phyloP scores from a whole-genome alignment of 352 stramenopile genomes.

The Globisporangium sylvaticum region DNA sequence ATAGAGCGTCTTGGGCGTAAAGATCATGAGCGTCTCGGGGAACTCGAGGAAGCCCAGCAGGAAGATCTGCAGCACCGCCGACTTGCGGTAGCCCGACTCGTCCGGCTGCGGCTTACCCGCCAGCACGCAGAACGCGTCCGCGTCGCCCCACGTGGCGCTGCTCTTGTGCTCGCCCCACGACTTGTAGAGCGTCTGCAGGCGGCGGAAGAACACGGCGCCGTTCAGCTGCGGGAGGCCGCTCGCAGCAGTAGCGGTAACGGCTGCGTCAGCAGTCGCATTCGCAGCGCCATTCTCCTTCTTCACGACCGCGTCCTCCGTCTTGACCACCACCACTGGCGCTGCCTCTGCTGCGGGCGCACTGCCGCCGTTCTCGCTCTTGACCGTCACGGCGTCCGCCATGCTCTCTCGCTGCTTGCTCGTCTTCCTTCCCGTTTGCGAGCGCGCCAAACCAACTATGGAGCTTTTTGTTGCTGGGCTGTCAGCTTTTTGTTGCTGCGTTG shows the following conservation, averaged over 20 bases:
- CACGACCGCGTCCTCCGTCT: conserved; percentile 27
- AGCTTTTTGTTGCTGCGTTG: not conserved
- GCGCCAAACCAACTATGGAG: conserved; percentile 7
- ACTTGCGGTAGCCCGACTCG: conserved; percentile 88
- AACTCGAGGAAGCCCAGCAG: conserved; percentile 90
- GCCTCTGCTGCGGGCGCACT: not conserved
- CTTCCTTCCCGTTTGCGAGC: not conserved
- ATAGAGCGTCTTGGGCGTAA: conserved; percentile 79
- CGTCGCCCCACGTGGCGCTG: conserved; percentile 43
- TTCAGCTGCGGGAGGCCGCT: conserved; percentile 43
- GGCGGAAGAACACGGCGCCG: conserved; percentile 72
- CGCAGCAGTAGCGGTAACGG: conserved; percentile 5
- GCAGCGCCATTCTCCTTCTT: conserved; percentile 26
- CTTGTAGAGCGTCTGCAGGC: conserved; percentile 68
- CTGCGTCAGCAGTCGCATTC: not conserved
- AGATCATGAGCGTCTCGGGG: conserved; percentile 90
- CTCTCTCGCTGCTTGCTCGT: not conserved
- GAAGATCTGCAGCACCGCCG: conserved; percentile 88
- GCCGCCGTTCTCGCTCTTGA: conserved; percentile 18
- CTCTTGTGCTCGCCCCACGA: conserved; percentile 61
- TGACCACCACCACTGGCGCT: conserved; percentile 21
- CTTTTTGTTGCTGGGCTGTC: not conserved
- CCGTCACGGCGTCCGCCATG: conserved; percentile 24
- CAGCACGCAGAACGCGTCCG: conserved; percentile 81
- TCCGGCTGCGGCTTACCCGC: conserved; percentile 78